Evolutionary conservation across 192 early-diverging fungal species (phyloP).

Genomic region (Backusella tarrabulga): DNA sequence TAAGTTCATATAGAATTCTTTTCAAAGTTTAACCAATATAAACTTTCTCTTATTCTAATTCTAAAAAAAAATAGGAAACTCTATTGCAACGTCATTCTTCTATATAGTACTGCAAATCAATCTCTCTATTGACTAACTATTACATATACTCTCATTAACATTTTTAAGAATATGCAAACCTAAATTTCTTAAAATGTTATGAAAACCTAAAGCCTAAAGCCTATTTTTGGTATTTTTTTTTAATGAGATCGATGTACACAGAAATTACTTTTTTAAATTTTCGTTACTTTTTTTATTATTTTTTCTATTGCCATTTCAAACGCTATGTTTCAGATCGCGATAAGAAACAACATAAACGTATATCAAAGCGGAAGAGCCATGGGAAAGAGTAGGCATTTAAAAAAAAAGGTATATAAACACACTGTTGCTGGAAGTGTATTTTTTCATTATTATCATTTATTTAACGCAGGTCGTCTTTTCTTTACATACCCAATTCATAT

Average conservation of each 20-base stretch:
- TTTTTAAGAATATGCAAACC: not conserved
- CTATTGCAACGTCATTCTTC: not conserved
- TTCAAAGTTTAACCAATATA: not conserved
- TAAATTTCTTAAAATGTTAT: not conserved
- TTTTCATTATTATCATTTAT: not conserved
- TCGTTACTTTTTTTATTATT: too few relatives aligned
- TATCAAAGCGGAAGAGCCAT: not conserved
- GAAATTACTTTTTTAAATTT: too few relatives aligned
- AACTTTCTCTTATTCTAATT: not conserved
- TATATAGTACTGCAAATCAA: not conserved
- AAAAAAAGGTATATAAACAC: not conserved
- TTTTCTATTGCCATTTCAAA: not conserved
- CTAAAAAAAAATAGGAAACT: not conserved
- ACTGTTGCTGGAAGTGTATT: not conserved
- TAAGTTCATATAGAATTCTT: not conserved
- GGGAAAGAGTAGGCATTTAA: not conserved
- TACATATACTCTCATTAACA: not conserved
- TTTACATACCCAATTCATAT: not conserved
- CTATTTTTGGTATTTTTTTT: not conserved
- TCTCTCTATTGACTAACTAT: not conserved
- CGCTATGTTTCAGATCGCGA: not conserved
- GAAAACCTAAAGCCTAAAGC: not conserved
- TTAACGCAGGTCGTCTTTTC: not conserved
- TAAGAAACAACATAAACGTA: not conserved
- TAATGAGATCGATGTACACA: too few relatives aligned